Evolutionary conservation across 306 rosid species (phyloP), one percentile per base, ranked within the genome.

Genomic region (Lathyrus oleraceus): DNA sequence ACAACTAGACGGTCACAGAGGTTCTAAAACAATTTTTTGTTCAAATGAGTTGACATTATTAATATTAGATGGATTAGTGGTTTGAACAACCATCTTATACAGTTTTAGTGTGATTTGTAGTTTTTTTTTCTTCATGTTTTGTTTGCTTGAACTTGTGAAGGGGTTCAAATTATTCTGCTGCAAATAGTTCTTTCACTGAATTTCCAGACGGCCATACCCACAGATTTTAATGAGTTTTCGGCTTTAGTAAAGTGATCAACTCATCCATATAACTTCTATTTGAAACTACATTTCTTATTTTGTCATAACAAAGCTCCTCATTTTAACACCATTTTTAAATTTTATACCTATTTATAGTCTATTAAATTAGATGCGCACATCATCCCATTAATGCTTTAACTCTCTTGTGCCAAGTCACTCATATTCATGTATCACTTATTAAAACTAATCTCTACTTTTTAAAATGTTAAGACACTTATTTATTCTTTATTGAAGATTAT

Each of bases 1-100:
- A 52, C 48, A 25, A 20, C 43, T 56, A 35, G 35, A 67, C 70
- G 13, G 59, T 16, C 16, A 48, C 16, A 48, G 47, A 65, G 38
- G 16, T 58, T 72, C 57, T 69, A 7, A 19, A 44, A 68, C 71
- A 19, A 48, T 2, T 72, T 76, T 78, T 72, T 66, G 74, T 59
- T 68, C n/a, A 6, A 43, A 47, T 58, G 74, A 28, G 70, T 58
- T 59, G 40, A 17, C 40, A 11, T 58, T 71, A 47, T 70, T 65
- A 19, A 54, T 16, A 45, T 64, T 25, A 17, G 32, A 17, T 65
- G 54, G 56, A 44, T 9, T 16, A 21, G 39, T 47, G 61, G 30
- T 45, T 16, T 4, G 45, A 12, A 15, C 75, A 54, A 53, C 71
- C 70, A 20, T 63, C 67, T 27, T 27, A 32, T 47, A 67, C 12